Base-by-base conservation (phyloP, 768 basidiomycete genomes). In the Lactarius akahatsu region DNA sequence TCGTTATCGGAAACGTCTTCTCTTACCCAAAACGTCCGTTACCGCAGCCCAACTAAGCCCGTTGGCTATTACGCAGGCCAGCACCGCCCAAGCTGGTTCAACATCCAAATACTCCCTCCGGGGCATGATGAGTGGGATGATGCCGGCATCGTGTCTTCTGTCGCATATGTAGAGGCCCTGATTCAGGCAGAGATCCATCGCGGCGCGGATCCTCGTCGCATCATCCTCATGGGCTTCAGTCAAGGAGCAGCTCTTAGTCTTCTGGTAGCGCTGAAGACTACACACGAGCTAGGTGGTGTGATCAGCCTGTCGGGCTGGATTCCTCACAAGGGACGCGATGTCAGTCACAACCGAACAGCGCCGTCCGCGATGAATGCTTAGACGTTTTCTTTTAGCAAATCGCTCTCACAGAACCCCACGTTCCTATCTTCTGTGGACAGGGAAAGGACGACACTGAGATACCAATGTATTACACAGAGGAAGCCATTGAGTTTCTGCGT, bases 231-330 rank as follows among this genome's bases (percentile, higher is more conserved):
- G 20, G 80, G 80, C 30, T 81, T 81, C 66, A 78, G 78, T 32
- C 81, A 82, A 67, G 80, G 81, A 10, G 80, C 78, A 0, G 77
- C 79, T 8, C 73, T 80, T 36, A 72, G 73, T 63, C 70, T 81
- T 65, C 74, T 81, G 70, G 75, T 77, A 0, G 76, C 78, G 0
- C 72, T 81, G 15, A 80, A 79, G 8, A 77, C 77, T 3, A 71
- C 79, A 9, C 78, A 81, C 57, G 78, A 79, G 18, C 75, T 82
- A 9, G 80, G 78, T 26, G 81, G 81, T 43, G 77, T 81, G n/a
- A 77, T 75, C 5, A 77, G 79, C 67, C 69, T 82, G 3, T 79
- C 80, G 13, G 80, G 81, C 3, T 82, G 81, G 81, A 77, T 82
- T 13, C 81, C 81, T 11, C 72, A 69, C n/a, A 69, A 69, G 41